Conservation (phyloP, 2,329 filamentous ascomycete genomes). For the Pyrenochaeta sp. region DNA sequence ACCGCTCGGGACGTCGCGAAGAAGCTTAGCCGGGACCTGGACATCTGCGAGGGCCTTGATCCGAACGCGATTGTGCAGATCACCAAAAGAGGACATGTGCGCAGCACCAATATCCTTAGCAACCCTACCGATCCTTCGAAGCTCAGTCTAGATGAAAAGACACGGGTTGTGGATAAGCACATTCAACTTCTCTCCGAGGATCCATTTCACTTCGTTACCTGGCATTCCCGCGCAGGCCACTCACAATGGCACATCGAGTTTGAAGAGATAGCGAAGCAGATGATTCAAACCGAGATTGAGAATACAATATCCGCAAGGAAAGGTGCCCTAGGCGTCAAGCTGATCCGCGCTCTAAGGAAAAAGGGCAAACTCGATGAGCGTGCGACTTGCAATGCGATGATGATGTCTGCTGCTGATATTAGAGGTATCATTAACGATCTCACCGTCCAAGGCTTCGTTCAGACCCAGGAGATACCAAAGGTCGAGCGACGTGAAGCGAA, state of each 20-base stretch:
- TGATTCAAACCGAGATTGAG: conserved; percentile 83
- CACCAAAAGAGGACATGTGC: conserved; percentile 32
- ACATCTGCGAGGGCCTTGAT: conserved; percentile 50
- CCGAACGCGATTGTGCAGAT: conserved; percentile 38
- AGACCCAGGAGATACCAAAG: conserved; percentile 92
- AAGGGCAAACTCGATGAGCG: conserved; percentile 97
- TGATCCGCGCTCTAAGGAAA: conserved; percentile 84
- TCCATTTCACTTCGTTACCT: conserved; percentile 70
- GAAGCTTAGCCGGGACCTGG: conserved; percentile 50
- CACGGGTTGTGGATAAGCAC: conserved; percentile 69
- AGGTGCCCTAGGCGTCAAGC: conserved; percentile 77
- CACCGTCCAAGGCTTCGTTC: conserved; percentile 84
- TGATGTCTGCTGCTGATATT: conserved; percentile 86
- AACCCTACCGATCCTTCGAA: conserved; percentile 37
- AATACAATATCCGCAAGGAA: conserved; percentile 80
- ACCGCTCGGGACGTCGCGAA: conserved; percentile 54
- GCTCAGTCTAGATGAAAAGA: conserved; percentile 33
- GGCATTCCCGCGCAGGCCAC: conserved; percentile 68
- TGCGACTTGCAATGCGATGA: conserved; percentile 77
- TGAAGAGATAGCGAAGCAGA: conserved; percentile 70
- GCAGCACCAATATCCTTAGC: conserved; percentile 28
- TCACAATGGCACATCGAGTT: conserved; percentile 89
- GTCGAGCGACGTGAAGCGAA: conserved; percentile 83
- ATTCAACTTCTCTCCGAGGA: conserved; percentile 76
- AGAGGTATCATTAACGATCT: conserved; percentile 85